phyloP scores from a whole-genome alignment of 2,329 filamentous ascomycete species.

The Pseudogymnoascus destructans region DNA sequence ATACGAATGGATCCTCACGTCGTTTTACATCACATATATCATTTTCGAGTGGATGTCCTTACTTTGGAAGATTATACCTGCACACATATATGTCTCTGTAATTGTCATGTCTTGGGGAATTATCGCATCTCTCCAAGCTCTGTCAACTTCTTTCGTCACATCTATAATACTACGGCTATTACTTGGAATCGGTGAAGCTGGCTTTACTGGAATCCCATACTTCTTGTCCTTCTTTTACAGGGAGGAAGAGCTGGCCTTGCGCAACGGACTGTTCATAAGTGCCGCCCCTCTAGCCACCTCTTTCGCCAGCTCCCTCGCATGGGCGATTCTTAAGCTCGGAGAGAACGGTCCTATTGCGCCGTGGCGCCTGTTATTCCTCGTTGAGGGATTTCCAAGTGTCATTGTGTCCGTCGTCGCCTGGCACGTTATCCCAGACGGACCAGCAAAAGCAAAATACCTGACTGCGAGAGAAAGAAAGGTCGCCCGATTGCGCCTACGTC shows the following conservation, averaged over 20 bases:
- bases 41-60: slow-evolving; percentile 52
- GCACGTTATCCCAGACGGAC: slow-evolving; percentile 63
- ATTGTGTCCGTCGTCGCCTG: slow-evolving; percentile 62
- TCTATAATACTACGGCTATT: slow-evolving; percentile 42
- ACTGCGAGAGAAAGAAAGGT: slow-evolving; percentile 52
- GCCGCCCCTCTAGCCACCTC: slow-evolving; percentile 71
- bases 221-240: slow-evolving; percentile 54
- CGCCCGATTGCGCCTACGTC: slow-evolving; percentile 52
- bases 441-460: slow-evolving; percentile 51
- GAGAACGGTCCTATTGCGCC: slow-evolving; percentile 55
- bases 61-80: slow-evolving; percentile 46
- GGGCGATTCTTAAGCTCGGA: slow-evolving; percentile 60
- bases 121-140: slow-evolving; percentile 58
- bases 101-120: slow-evolving; percentile 71
- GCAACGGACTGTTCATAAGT: slow-evolving; percentile 78
- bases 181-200: slow-evolving; percentile 51
- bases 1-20: slow-evolving; percentile 48
- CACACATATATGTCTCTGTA: slow-evolving; percentile 44
- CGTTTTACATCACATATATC: slow-evolving; percentile 52
- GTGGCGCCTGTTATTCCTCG: slow-evolving; percentile 73
- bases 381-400: slow-evolving; percentile 77
- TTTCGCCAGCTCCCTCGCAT: slow-evolving; percentile 69
- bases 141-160: slow-evolving; percentile 49
- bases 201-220: slow-evolving; percentile 50
- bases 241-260: slow-evolving; percentile 62